Base-by-base conservation (phyloP, 495 filamentous ascomycete genomes). In the Evansstolkia leycettana region DNA sequence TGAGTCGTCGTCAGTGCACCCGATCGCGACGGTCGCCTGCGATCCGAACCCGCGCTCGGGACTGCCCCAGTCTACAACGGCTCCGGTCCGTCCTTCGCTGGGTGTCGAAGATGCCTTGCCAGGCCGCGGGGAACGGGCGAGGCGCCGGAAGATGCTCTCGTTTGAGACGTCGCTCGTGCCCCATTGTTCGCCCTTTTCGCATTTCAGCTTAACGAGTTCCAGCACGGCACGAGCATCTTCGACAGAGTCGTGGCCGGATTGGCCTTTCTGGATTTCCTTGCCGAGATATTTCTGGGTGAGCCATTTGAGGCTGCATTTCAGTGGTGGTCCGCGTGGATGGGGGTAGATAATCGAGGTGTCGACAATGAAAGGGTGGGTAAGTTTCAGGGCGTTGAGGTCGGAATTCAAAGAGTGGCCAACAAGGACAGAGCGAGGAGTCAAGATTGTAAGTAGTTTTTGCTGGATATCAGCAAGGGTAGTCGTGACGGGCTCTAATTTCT, bases 151-250 rank as follows among this genome's bases (percentile, higher is more conserved):
- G 25, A 98, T 78, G 36, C 80, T 81, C 51, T 98, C 90, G 14
- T 72, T 75, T 27, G 71, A 76, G 4, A 70, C 62, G 15, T 88
- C 86, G 33, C 68, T 72, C 0, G 77, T 80, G 7, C 84, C 90
- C 78, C 87, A 98, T 20, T 60, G 57, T 31, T 76, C 77, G 27
- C 92, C 90, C 47, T 82, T 85, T 47, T 95, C 86, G 52, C 92
- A 94, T 54, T 98, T 98, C 53, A 83, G 76, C 51, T 89, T 94
- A 7, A 94, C 75, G 1, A 98, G 76, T 43, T 98, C 92, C 11
- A 98, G 73, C 37, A 83, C 88, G 2, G 90, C 85, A 29, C 68
- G 74, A 10, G 90, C 84, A 51, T 98, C 90, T 59, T 98, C 92
- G 46, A 94, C 70, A 17, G 82, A 85, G 65, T 95, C 78, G 48